Base-by-base conservation (phyloP, 345 rosid species). In the Brassica juncea region DNA sequence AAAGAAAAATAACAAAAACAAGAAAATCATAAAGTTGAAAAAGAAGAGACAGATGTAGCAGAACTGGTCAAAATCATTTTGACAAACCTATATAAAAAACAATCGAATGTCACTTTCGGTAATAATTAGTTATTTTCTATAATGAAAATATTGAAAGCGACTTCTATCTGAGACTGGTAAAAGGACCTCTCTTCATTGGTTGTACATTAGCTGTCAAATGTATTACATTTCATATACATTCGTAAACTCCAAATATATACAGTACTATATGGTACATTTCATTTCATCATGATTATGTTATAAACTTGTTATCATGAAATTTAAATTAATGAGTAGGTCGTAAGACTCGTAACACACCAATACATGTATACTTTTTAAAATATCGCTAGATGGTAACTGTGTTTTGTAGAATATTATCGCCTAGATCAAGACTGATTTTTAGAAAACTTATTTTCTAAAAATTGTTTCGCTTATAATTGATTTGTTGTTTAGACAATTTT, bases 131-230 rank as follows among this genome's bases (percentile, higher is more conserved):
- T 62, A 34, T 12, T 28, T 12, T 52, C 15, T 59, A 52, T 37
- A 28, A 35, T 35, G 65, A 68, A 80, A 47, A 15, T n/a, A 23
- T 9, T 31, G 80, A 80, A 75, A 81, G 34, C 47, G 77, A 81
- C 73, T 76, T 76, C 77, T 65, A 75, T 76, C 80, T 81, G 80
- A 64, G 80, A 81, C 68, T 81, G 64, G 76, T 65, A 65, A 57
- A 11, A 75, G 3, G 77, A 81, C 80, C 25, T 54, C 25, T 54
- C 70, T 52, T 6, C 70, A 71, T 71, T 81, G 64, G 83, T 58
- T 81, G 83, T 70, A 66, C 21, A 81, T 76, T 75, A 81, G 80
- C 80, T 76, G 83, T 76, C 80, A 81, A n/a, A 42, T 54, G 57
- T 49, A 1, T 35, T 11, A 16, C 60, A 47, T 66, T 39, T 66